Evolutionary conservation across 345 rosid genomes (phyloP), one percentile per base, ranked within the genome.

Genomic region (Lenwebbia sp.): DNA sequence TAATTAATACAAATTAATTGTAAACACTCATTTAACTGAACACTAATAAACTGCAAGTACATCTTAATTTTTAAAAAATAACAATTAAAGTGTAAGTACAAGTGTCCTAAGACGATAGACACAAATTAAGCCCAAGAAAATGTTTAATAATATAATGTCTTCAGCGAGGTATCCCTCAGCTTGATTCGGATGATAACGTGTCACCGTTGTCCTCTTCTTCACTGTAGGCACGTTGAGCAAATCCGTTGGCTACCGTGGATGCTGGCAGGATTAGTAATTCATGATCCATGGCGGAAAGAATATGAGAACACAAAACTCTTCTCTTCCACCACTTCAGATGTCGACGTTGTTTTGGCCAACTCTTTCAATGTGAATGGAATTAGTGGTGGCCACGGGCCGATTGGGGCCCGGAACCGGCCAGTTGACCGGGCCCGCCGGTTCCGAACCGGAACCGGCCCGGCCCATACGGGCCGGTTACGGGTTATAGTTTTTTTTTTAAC

Each of bases 271-370:
- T 60, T 28, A 7, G 11, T 4, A 10, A 55, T n/a, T 55, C 58
- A 55, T 4, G 55, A 53, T 22, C 7, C 21, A 53, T 2, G 58
- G 12, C 23, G n/a, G 74, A 60, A 28, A 60, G 40, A 14, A 7
- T 14, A 60, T 28, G 40, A 60, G 28, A 19, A 60, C 22, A 3
- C 17, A 4, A 60, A 28, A 10, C 22, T 60, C 37, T 28, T 15
- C 55, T 15, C 40, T 28, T 60, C 74, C 40, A 28, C 10, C 40
- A 28, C 22, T 14, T 28, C 5, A 60, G 2, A 6, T 60, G 5
- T 1, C 3, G 40, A 6, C 21, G 9, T 19, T 28, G 33, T 14
- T 28, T 60, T 60, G 11, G 10, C 11, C 0, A 8, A 0, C 3
- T 13, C 74, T 60, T 28, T 14, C 74, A 14, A 28, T 60, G 21